Conservation (phyloP, 2,329 filamentous ascomycete species). For the Colletotrichum coccodes region DNA sequence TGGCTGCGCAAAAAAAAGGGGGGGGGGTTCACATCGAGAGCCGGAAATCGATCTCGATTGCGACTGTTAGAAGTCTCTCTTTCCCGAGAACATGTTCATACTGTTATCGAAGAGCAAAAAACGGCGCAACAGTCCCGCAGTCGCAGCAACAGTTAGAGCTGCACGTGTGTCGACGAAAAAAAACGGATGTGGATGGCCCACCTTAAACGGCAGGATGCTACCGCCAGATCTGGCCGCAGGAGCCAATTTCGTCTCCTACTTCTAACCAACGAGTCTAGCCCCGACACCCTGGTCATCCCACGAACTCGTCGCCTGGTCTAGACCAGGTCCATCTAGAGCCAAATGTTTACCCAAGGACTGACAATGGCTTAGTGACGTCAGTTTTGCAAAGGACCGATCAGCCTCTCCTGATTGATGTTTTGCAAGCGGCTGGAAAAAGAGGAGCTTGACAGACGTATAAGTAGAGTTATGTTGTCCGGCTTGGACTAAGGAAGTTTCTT, state of each 20-base stretch:
- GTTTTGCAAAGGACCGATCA: too few relatives aligned
- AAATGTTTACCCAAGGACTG: not conserved
- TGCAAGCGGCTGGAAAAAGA: not conserved
- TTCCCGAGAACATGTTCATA: not conserved
- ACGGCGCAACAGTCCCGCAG: conserved; percentile 29
- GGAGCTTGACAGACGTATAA: not conserved
- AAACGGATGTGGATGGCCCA: too few relatives aligned
- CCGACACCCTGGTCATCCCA: not conserved
- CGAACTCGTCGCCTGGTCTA: not conserved
- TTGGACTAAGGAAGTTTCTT: not conserved
- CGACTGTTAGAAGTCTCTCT: conserved; percentile 25
- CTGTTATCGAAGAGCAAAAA: conserved; percentile 45
- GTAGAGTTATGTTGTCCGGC: not conserved
- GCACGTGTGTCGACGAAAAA: too few relatives aligned
- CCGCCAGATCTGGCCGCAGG: too few relatives aligned
- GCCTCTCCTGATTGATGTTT: not conserved
- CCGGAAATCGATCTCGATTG: too few relatives aligned
- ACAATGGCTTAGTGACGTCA: not conserved
- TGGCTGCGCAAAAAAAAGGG: too few relatives aligned
- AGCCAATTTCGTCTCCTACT: not conserved
- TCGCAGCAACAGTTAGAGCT: too few relatives aligned
- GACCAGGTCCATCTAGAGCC: not conserved
- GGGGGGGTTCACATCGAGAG: too few relatives aligned
- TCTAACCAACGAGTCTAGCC: not conserved
- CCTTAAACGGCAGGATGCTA: too few relatives aligned